Base-by-base conservation (phyloP, 345 rosid species). In the Lepidium aucheri region DNA sequence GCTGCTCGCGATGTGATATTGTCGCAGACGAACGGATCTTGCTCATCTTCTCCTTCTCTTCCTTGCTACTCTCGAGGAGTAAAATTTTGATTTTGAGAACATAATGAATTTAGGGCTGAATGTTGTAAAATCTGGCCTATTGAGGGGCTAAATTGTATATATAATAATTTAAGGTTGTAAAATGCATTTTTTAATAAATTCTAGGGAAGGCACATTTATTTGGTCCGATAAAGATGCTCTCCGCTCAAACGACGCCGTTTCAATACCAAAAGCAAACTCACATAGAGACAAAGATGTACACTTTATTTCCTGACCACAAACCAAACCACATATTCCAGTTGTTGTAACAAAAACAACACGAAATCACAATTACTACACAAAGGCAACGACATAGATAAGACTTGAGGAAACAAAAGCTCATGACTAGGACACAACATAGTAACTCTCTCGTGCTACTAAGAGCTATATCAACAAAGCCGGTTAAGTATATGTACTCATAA, bases 1-100 rank as follows among this genome's bases (percentile, higher is more conserved):
- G 73, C 53, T 47, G 70, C 57, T 61, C 75, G 56, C 79, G 83
- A 73, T 65, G 87, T 22, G 87, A 36, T 83, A 87, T 84, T 79
- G 84, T 54, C 49, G 78, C 71, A 61, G 83, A 73, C 30, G 89
- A 79, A 80, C 86, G 76, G 66, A 69, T 64, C 71, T 53, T 22
- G 68, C 84, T 73, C 73, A 68, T 68, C 59, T 42, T 22, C 67
- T 59, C 15, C 67, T 60, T 60, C 60, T 36, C 20, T 33, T 47
- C 18, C 63, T 55, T 61, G 41, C 73, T 74, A 46, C 69, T 56
- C 74, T 42, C 54, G 53, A 67, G 17, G 68, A 73, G 62, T 66
- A 44, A 20, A 46, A 41, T 47, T 70, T 65, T 45, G 42, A 40
- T 50, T 73, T 20, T 10, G 58, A 32, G 35, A 54, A 71, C 64